Percentiles rank a stretch among this genome's conserved stretches.
Evolutionary conservation across 2,329 filamentous ascomycete species (phyloP).

Genomic region (Trichoderma brevicompactum): DNA sequence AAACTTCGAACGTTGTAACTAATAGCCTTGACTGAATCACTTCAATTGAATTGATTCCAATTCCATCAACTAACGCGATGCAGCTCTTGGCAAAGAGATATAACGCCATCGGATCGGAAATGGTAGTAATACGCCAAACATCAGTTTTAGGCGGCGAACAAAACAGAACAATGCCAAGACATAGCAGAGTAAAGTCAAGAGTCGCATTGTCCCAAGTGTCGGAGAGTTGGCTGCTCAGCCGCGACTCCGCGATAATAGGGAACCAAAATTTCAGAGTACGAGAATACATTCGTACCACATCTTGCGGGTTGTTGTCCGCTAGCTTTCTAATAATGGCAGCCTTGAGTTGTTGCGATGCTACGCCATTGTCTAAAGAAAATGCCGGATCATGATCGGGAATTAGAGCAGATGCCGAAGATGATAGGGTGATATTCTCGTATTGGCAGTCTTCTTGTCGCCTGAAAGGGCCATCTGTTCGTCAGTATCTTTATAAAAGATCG

Average conservation of each 20-base stretch:
- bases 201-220: not conserved
- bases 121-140: not conserved
- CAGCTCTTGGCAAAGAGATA: slow-evolving; percentile 6
- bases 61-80: slow-evolving; percentile 3
- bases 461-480: not conserved
- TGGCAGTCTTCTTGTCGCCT: not conserved
- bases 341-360: not conserved
- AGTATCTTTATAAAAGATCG: not conserved
- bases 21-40: not conserved
- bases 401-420: not conserved
- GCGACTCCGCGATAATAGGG: not conserved
- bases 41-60: slow-evolving; percentile 4
- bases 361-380: not conserved
- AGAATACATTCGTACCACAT: not conserved
- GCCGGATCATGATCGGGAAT: not conserved
- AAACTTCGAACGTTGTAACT: not conserved
- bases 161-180: not conserved
- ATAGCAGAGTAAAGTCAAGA: slow-evolving; percentile 2
- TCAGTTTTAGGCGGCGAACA: not conserved
- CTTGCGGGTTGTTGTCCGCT: not conserved
- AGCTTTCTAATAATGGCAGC: not conserved
- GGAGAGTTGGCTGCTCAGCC: not conserved
- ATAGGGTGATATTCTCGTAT: slow-evolving; percentile 7
- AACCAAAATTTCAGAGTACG: not conserved
- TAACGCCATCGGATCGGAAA: not conserved